Evolutionary conservation across 139 green algal genomes (phyloP).

Genomic region (Coelastrella sp.): DNA sequence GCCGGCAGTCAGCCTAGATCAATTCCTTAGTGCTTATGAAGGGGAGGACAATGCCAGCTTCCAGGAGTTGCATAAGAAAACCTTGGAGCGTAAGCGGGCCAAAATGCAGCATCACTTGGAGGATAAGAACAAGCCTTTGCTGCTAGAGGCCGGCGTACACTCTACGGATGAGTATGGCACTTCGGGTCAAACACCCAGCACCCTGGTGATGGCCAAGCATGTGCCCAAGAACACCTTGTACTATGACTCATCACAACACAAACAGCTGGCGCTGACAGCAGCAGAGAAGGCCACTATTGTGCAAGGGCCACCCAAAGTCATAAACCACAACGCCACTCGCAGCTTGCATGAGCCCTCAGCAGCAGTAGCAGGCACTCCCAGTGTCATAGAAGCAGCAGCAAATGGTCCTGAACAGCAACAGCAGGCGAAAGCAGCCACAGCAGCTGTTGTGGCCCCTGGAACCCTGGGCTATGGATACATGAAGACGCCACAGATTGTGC

Average conservation of each 20-base stretch:
- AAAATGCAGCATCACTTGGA: constrained; percentile 69
- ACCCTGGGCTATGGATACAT: constrained; percentile 49
- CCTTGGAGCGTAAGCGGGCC: constrained; percentile 26
- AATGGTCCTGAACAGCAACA: background rate
- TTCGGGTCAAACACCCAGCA: constrained; percentile 71
- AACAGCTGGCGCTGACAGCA: constrained; percentile 55
- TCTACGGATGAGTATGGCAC: constrained; percentile 80
- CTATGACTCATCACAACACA: constrained; percentile 69
- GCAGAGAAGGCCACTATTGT: constrained; percentile 65
- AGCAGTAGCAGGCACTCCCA: constrained; percentile 14
- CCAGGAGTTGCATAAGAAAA: constrained; percentile 25
- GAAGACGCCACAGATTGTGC: constrained; percentile 50
- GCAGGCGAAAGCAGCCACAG: background rate
- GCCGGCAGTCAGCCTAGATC: constrained; percentile 71
- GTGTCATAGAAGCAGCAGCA: constrained; percentile 13
- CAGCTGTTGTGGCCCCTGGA: constrained; percentile 2
- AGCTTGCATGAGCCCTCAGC: constrained; percentile 45
- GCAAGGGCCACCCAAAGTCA: constrained; percentile 74
- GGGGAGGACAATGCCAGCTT: constrained; percentile 93
- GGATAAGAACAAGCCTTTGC: constrained; percentile 54
- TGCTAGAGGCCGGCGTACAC: constrained; percentile 49
- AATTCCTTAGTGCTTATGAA: constrained; percentile 78
- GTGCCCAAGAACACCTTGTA: constrained; percentile 77
- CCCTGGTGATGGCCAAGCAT: constrained; percentile 66
- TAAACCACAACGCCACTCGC: constrained; percentile 73